Evolutionary conservation across 139 green algal species (phyloP), one percentile per base, ranked within the genome.

Genomic region (Volvox reticuliferus): DNA sequence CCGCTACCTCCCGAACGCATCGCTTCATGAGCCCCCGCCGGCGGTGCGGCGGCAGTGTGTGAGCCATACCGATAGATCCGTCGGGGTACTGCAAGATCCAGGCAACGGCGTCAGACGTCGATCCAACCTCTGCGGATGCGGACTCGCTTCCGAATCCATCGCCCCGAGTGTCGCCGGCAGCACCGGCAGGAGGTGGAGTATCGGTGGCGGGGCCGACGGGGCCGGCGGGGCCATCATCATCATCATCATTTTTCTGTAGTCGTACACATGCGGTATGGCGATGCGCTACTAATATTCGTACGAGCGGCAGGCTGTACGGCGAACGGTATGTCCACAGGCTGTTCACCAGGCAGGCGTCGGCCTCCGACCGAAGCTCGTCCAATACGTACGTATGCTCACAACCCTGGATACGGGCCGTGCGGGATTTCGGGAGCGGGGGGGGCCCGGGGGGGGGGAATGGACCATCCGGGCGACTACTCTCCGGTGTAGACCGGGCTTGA

Each of bases 21-120:
- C 22, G 35, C 77, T 24, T 24, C 87, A 87, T 87, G 5, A 91
- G 87, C 3, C 87, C 87, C 33, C 36, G 26, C 61, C 87, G 77
- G 26, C 87, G 87, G 87, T 91, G 76, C 24, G 20, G n/a, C 30
- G 32, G 35, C 87, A 87, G 76, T 0, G 77, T 91, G 87, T 91
- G 87, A 22, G 77, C 87, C 87, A 91, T 86, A 17, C 87, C 87
- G 6, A 91, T 6, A 0, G 87, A 91, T 1, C 87, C 87, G 44
- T 91, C 87, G 35, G 6, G 37, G 77, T 87, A 91, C 73, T 87
- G 77, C 87, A 91, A 65, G 35, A 86, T 86, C 87, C 87, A 91
- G 3, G 87, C 77, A 1, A 91, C 87, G 19, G 76, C 75, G 24
- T 86, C 69, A 20, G 50, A 73, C 44, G 9, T 55, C 5, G 44